These are phyloP conservation scores for Heliosperma pusillum DNA, from an alignment of 148 eudicot genomes.

Conservation along the genomic window DNA sequence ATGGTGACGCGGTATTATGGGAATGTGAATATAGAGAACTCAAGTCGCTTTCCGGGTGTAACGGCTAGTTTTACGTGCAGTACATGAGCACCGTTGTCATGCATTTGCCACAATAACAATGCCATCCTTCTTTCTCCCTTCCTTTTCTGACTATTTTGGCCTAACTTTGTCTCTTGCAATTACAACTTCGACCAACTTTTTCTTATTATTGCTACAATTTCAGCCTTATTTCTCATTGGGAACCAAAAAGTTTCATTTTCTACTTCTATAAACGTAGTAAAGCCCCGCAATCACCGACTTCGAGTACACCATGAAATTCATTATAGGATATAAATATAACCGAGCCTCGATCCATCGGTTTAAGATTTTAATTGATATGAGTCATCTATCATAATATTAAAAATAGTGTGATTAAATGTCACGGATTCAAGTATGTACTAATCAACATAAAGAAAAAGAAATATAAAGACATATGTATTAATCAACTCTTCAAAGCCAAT, in stretches of 20 bases:
- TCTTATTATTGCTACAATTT: neutral
- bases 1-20: neutral
- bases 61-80: neutral
- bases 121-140: neutral
- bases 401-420: too few species aligned
- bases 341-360: too few species aligned
- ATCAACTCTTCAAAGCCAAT: too few species aligned
- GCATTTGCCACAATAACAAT: neutral
- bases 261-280: neutral
- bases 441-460: too few species aligned
- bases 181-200: neutral
- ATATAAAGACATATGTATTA: too few species aligned
- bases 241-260: neutral
- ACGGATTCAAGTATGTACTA: too few species aligned
- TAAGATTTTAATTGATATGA: too few species aligned
- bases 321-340: too few species aligned
- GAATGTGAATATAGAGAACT: neutral
- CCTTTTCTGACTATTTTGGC: neutral
- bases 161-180: neutral
- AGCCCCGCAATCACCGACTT: neutral
- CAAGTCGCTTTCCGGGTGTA: neutral
- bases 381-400: too few species aligned
- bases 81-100: neutral
- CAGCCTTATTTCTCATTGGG: neutral
- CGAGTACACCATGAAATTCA: too few species aligned